Evolutionary conservation across 805 yeast species (phyloP), one percentile per base, ranked within the genome.

Genomic region (Candida nemodendra): DNA sequence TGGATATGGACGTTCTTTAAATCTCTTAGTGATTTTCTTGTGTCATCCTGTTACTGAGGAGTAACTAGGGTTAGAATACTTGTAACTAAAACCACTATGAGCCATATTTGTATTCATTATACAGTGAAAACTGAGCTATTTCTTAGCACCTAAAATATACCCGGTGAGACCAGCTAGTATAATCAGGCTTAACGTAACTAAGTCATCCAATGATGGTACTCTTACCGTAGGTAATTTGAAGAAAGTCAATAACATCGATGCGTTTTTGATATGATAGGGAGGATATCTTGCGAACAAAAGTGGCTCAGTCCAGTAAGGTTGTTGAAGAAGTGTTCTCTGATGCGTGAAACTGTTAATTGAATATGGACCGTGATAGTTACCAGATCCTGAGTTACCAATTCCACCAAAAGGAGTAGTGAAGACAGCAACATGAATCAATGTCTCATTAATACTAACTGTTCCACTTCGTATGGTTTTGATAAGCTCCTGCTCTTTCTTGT

Each of bases 401-500:
- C 98, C 98, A 23, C 98, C 98, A 62, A 90, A 91, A 18, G 97
- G 97, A 3, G 86, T 76, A 33, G 71, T 41, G 36, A 34, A 39
- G 31, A 84, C 69, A 1, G 78, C 90, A 29, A 77, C 87, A 45
- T 88, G 95, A 52, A 85, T 44, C 32, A 87, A 35, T 0, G 80
- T 71, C n/a, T 89, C 96, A 56, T 88, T 87, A 44, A 85, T 66
- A 32, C 78, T 59, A 11, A 79, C 66, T 4, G 77, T 83, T 18
- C 96, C 96, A 0, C 93, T 81, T 54, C 95, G 74, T 17, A 87
- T 65, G 4, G 63, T 57, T 40, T 72, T 61, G 42, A 87, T 75
- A 38, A 62, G 61, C 4, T 72, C 59, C 40, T 74, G 72, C 50
- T 78, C 81, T 14, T 51, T 41, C 32, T 70, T 57, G 47, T 71